These are phyloP conservation scores for Saxophila tyrrhenica DNA, from an alignment of 495 filamentous ascomycete genomes.

Conservation along the genomic window DNA sequence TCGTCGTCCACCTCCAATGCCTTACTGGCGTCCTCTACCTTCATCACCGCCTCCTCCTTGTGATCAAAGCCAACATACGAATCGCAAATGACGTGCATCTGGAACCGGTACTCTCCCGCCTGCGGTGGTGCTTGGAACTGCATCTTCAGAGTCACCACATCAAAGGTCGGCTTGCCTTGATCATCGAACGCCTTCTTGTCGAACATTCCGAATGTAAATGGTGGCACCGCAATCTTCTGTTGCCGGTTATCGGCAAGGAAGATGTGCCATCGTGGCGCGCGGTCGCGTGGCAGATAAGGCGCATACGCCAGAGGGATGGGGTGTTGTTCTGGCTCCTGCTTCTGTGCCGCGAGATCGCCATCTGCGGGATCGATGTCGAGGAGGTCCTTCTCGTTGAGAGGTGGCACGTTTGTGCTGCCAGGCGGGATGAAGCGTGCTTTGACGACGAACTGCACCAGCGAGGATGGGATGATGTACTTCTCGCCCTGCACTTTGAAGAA, in stretches of 20 bases:
- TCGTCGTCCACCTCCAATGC: constrained; percentile 74
- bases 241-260: constrained; percentile 90
- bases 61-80: constrained; percentile 88
- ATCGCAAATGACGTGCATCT: constrained; percentile 84
- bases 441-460: constrained; percentile 83
- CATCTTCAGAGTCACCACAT: constrained; percentile 89
- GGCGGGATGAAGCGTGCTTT: constrained; percentile 93
- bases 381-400: constrained; percentile 63
- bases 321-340: constrained; percentile 43
- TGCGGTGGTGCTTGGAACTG: constrained; percentile 96
- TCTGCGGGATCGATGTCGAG: constrained; percentile 89
- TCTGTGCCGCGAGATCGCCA: constrained; percentile 70
- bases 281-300: constrained; percentile 79
- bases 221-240: constrained; percentile 88
- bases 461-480: constrained; percentile 81
- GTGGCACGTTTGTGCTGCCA: constrained; percentile 50
- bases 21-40: constrained; percentile 83
- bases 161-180: constrained; percentile 65
- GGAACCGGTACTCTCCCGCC: constrained; percentile 81
- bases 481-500: constrained; percentile 99
- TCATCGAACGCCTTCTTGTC: constrained; percentile 69
- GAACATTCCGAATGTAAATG: constrained; percentile 80
- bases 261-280: constrained; percentile 80
- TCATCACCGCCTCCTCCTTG: constrained; percentile 74
- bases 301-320: constrained; percentile 71